These are phyloP conservation scores for Tricholoma flavovirens DNA, from an alignment of 768 basidiomycete genomes.

Conservation along the genomic window DNA sequence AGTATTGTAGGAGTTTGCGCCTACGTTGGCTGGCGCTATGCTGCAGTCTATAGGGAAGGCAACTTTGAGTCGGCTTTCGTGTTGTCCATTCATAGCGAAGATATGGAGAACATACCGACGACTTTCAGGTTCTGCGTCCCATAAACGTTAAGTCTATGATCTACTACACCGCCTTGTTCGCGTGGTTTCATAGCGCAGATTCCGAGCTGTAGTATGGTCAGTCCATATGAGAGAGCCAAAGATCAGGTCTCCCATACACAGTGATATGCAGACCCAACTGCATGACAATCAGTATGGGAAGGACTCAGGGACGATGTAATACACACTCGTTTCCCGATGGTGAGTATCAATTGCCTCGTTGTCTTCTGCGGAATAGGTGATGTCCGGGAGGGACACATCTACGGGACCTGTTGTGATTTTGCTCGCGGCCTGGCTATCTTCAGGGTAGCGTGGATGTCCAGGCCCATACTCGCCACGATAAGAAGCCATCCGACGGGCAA, in stretches of 20 bases:
- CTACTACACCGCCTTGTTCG: constrained; percentile 54
- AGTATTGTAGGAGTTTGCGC: constrained; percentile 37
- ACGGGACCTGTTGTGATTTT: constrained; percentile 23
- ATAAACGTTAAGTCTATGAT: constrained; percentile 57
- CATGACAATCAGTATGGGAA: not conserved
- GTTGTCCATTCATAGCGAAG: not conserved
- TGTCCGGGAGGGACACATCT: constrained; percentile 27
- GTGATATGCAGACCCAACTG: constrained; percentile 44
- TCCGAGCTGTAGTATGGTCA: constrained; percentile 39
- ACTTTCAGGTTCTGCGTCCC: constrained; percentile 54
- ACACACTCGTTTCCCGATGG: constrained; percentile 27
- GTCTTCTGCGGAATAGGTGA: constrained; percentile 37
- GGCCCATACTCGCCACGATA: constrained; percentile 34
- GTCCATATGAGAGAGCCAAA: not conserved
- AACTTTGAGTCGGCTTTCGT: not conserved
- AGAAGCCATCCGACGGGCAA: constrained; percentile 45
- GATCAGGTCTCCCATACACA: constrained; percentile 21
- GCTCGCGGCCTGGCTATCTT: constrained; percentile 26
- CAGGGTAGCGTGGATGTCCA: constrained; percentile 33
- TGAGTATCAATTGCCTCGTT: constrained; percentile 37
- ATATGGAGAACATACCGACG: constrained; percentile 31
- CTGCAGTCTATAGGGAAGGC: constrained; percentile 30
- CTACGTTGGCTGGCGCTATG: constrained; percentile 34
- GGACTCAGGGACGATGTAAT: not conserved
- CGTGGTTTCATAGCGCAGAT: constrained; percentile 67